Evolutionary conservation across 352 stramenopile species (phyloP).

Genomic region (Phytophthora pini): DNA sequence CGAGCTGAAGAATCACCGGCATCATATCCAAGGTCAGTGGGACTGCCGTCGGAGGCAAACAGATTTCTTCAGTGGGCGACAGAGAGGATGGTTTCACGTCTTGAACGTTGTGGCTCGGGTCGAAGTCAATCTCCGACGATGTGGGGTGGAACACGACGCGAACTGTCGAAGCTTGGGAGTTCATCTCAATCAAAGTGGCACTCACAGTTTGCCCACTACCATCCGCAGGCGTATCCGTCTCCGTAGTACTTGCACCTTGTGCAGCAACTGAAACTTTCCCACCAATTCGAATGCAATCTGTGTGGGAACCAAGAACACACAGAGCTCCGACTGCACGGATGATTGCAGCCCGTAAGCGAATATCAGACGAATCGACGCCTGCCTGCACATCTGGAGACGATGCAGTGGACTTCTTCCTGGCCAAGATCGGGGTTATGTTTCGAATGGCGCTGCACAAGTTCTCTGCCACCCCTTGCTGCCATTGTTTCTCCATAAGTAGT

Average conservation of each 20-base stretch:
- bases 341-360: conserved; percentile 75
- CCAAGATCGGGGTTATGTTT: conserved; percentile 75
- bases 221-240: conserved; percentile 43
- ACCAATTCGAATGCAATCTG: conserved; percentile 84
- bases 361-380: conserved; percentile 49
- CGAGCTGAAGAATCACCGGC: conserved; percentile 83
- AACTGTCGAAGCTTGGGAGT: conserved; percentile 62
- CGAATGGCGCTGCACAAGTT: conserved; percentile 74
- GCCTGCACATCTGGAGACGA: conserved; percentile 4
- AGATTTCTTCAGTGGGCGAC: conserved; percentile 82
- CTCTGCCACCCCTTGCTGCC: conserved; percentile 67
- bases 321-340: conserved; percentile 82
- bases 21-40: conserved; percentile 79
- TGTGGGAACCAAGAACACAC: conserved; percentile 85
- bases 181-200: conserved; percentile 83
- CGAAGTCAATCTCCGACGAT: conserved; percentile 63
- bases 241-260: conserved; percentile 36
- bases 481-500: conserved; percentile 72
- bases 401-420: conserved; percentile 41
- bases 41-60: conserved; percentile 56
- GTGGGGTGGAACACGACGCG: conserved; percentile 80
- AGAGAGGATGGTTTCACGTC: conserved; percentile 73
- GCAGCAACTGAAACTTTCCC: conserved; percentile 75
- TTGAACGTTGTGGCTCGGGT: conserved; percentile 86
- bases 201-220: conserved; percentile 45